Evolutionary conservation across 2,329 filamentous ascomycete genomes (phyloP).

Genomic region (Pseudopithomyces chartarum): DNA sequence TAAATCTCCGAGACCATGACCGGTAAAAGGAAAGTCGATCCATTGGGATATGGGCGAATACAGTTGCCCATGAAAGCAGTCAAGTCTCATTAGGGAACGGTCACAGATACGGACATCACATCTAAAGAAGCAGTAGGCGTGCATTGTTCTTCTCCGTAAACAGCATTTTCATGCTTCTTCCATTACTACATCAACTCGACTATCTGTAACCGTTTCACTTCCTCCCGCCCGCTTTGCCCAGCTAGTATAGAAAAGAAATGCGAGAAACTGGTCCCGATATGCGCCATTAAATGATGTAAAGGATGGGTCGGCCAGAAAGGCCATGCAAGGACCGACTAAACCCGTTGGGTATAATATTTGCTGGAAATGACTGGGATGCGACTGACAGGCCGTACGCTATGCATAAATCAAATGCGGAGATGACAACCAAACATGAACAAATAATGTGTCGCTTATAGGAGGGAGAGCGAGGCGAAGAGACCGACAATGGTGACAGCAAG

Average conservation of each 20-base stretch:
- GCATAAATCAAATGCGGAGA: constrained; percentile 13
- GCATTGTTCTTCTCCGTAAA: neutral
- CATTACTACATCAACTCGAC: neutral
- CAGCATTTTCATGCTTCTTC: neutral
- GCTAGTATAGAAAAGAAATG: constrained; percentile 1
- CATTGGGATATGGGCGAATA: neutral
- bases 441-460: constrained; percentile 32
- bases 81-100: neutral
- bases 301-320: neutral
- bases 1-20: neutral
- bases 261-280: neutral
- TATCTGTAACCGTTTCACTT: neutral
- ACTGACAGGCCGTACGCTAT: constrained; percentile 19
- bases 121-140: too few relatives aligned
- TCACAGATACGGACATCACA: neutral
- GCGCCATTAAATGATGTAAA: neutral
- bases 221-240: neutral
- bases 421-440: neutral
- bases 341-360: constrained; percentile 8
- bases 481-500: constrained; percentile 59
- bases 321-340: constrained; percentile 18
- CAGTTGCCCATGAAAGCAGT: too few relatives aligned
- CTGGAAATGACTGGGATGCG: constrained; percentile 16
- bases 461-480: constrained; percentile 63
- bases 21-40: neutral